Evolutionary conservation across 2,329 filamentous ascomycete species (phyloP).

Genomic region (Fusarium redolens): DNA sequence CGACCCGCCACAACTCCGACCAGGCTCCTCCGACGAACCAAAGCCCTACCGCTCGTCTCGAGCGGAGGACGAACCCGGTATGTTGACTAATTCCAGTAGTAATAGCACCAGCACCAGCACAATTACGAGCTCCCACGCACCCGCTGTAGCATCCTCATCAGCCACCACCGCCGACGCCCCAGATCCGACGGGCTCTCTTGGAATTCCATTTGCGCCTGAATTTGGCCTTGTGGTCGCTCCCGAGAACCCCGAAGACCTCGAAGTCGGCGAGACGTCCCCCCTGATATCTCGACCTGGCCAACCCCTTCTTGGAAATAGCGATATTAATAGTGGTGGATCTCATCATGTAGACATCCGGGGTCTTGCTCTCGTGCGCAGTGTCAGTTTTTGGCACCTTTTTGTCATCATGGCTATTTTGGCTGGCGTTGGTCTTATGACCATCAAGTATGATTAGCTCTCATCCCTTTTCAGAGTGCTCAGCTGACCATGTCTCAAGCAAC

Average conservation of each 20-base stretch:
- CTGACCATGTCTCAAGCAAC: constrained; percentile 69
- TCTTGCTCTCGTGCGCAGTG: constrained; percentile 73
- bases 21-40: constrained; percentile 56
- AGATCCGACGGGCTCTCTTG: constrained; percentile 39
- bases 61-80: constrained; percentile 72
- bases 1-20: constrained; percentile 53
- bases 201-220: constrained; percentile 44
- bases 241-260: constrained; percentile 50
- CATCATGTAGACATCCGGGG: constrained; percentile 93
- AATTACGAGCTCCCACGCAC: constrained; percentile 38
- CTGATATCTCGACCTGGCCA: constrained; percentile 74
- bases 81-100: constrained; percentile 55
- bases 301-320: constrained; percentile 66
- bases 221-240: constrained; percentile 42
- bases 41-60: constrained; percentile 54
- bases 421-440: constrained; percentile 96
- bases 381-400: constrained; percentile 94
- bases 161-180: constrained; percentile 17
- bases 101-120: constrained; percentile 45
- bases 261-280: constrained; percentile 81
- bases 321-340: constrained; percentile 78
- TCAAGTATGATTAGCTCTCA: constrained; percentile 75
- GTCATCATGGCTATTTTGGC: constrained; percentile 88
- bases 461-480: constrained; percentile 1
- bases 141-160: constrained; percentile 34